These are phyloP conservation scores for Auricularia cornea DNA, from an alignment of 768 basidiomycete genomes.

Conservation along the genomic window DNA sequence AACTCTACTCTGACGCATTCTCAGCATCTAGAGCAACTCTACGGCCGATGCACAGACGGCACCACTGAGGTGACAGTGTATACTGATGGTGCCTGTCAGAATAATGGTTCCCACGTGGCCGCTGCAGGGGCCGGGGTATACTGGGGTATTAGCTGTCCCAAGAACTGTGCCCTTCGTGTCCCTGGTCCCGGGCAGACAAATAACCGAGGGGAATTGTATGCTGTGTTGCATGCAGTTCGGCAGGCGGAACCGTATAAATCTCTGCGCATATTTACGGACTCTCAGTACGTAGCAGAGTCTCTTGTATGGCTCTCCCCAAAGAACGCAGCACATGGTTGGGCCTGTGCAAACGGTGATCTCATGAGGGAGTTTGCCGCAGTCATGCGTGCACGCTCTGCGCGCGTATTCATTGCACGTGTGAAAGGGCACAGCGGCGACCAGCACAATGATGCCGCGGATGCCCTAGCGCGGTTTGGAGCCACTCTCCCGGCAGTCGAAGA, in stretches of 20 bases:
- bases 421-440: background rate
- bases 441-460: background rate
- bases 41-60: background rate
- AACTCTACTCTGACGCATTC: background rate
- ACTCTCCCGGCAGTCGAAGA: too few relatives aligned
- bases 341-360: background rate
- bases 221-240: background rate
- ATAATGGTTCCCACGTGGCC: background rate
- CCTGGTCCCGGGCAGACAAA: background rate
- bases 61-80: background rate
- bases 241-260: background rate
- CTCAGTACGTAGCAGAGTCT: background rate
- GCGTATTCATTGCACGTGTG: background rate
- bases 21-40: background rate
- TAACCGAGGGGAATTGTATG: background rate
- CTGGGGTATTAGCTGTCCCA: background rate
- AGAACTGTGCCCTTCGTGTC: background rate
- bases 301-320: background rate
- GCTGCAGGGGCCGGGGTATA: background rate
- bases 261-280: background rate
- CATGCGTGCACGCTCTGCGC: background rate
- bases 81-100: background rate
- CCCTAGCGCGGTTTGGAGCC: background rate
- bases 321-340: background rate
- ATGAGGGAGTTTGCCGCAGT: background rate